A percentile compares a stretch with the other conserved stretches of the same genome.
These are phyloP conservation scores for Neonectria punicea DNA, from an alignment of 2,329 filamentous ascomycete species.

Conservation along the genomic window DNA sequence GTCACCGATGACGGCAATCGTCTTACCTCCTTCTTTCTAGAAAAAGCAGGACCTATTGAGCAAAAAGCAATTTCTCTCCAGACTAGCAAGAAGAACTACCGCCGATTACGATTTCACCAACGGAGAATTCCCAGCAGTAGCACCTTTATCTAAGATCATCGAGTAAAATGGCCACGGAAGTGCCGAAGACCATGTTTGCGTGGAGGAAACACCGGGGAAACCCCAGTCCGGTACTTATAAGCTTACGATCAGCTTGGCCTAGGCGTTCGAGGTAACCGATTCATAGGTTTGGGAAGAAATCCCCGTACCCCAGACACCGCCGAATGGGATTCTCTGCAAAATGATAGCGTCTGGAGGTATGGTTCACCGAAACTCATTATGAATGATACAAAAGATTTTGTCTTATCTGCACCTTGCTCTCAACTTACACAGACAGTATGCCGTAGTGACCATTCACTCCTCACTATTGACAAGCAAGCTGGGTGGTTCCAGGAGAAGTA, in stretches of 20 bases:
- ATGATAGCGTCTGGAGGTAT: slow-evolving; percentile 18
- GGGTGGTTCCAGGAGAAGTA: slow-evolving; percentile 36
- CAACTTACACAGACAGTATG: not conserved
- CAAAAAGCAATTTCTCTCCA: not conserved
- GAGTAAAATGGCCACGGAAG: not conserved
- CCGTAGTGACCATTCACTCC: slow-evolving; percentile 16
- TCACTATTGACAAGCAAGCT: slow-evolving; percentile 33
- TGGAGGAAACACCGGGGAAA: slow-evolving; percentile 48
- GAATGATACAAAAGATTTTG: not conserved
- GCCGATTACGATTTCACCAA: too few species aligned
- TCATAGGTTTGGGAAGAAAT: slow-evolving; percentile 13
- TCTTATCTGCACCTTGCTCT: not conserved
- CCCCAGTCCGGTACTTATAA: slow-evolving; percentile 14
- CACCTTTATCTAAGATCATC: not conserved
- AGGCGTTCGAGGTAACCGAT: not conserved
- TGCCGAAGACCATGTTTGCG: slow-evolving; percentile 43
- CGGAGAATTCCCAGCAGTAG: too few species aligned
- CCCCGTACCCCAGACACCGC: not conserved
- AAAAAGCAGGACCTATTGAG: not conserved
- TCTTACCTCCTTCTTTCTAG: not conserved
- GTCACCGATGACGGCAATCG: too few species aligned
- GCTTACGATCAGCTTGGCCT: rapidly evolving
- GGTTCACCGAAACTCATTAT: not conserved
- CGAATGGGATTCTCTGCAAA: slow-evolving; percentile 10
- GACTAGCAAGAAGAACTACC: not conserved